Percentiles rank a stretch among this genome's conserved stretches.
Conservation (phyloP, 2,329 filamentous ascomycete species). For the Sclerotinia borealis region DNA sequence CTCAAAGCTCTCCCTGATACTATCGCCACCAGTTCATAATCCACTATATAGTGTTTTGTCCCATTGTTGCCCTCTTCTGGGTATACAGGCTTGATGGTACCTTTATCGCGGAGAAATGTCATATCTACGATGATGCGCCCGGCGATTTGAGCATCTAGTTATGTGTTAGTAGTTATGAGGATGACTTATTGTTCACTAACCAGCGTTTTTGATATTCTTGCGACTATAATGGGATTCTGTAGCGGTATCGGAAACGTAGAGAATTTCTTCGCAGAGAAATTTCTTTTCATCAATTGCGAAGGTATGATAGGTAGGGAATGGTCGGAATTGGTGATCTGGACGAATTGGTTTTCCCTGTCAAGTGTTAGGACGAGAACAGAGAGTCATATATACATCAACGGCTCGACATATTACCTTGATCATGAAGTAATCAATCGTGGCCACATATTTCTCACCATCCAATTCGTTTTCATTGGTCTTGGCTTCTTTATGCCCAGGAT, state of each 20-base stretch:
- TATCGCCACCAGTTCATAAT: conserved; percentile 19
- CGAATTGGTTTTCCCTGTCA: conserved; percentile 13
- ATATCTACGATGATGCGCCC: conserved; percentile 19
- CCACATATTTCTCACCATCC: conserved; percentile 17
- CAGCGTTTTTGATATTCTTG: conserved; percentile 12
- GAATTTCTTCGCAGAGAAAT: conserved; percentile 20
- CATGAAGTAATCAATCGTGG: conserved; percentile 21
- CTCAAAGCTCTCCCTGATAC: conserved; percentile 19
- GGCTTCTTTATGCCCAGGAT: conserved; percentile 5
- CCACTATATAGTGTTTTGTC: conserved; percentile 12
- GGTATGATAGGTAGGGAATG: conserved; percentile 11
- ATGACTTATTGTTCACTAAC: not conserved
- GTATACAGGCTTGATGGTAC: conserved; percentile 8
- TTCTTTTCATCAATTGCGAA: conserved; percentile 10
- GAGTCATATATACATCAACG: not conserved
- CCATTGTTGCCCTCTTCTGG: conserved; percentile 3
- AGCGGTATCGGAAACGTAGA: conserved; percentile 17
- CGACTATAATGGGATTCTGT: conserved; percentile 14
- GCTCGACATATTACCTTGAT: conserved; percentile 12
- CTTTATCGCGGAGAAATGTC: conserved; percentile 18
- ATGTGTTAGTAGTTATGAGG: not conserved
- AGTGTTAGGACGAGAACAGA: not conserved
- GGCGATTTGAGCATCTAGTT: conserved; percentile 16
- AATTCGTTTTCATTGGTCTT: conserved; percentile 6
- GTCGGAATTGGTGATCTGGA: conserved; percentile 9